Evolutionary conservation across 2,329 filamentous ascomycete species (phyloP).

Genomic region (Aphanocladium album): DNA sequence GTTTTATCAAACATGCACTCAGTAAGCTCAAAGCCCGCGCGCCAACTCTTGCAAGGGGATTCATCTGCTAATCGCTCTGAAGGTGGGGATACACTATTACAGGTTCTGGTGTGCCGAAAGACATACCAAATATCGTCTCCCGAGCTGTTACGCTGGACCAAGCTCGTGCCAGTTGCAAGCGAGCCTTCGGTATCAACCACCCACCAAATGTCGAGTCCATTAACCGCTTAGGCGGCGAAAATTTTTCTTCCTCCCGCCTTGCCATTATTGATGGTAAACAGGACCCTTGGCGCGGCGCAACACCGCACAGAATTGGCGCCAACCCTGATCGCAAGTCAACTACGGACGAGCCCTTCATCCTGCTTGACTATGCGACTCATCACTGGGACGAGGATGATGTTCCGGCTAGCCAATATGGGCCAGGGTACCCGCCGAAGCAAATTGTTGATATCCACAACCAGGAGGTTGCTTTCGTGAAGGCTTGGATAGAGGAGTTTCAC

Average conservation of each 20-base stretch:
- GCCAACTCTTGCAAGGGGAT: no score
- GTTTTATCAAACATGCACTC: constrained; percentile 51
- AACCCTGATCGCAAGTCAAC: constrained; percentile 55
- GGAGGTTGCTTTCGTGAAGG: constrained; percentile 56
- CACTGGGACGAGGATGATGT: constrained; percentile 74
- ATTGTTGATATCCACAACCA: constrained; percentile 56
- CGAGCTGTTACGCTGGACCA: constrained; percentile 62
- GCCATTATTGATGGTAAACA: constrained; percentile 71
- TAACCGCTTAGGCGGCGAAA: constrained; percentile 72
- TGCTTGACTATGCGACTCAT: constrained; percentile 69
- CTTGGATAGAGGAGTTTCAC: constrained; percentile 61
- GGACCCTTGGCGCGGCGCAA: constrained; percentile 75
- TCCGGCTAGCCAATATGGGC: constrained; percentile 50
- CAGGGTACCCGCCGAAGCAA: constrained; percentile 53
- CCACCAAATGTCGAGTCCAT: constrained; percentile 60
- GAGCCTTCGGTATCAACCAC: constrained; percentile 63
- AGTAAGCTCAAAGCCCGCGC: constrained; percentile 31
- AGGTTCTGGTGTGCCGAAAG: constrained; percentile 61
- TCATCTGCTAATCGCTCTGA: neutral
- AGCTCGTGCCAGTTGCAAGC: constrained; percentile 53
- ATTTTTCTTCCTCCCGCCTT: constrained; percentile 67
- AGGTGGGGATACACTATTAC: constrained; percentile 77
- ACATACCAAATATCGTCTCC: constrained; percentile 65
- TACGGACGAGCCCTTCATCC: constrained; percentile 61
- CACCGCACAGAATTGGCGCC: constrained; percentile 57